These are phyloP conservation scores for Globisporangium okanoganense DNA, from an alignment of 352 stramenopile species.

Conservation along the genomic window DNA sequence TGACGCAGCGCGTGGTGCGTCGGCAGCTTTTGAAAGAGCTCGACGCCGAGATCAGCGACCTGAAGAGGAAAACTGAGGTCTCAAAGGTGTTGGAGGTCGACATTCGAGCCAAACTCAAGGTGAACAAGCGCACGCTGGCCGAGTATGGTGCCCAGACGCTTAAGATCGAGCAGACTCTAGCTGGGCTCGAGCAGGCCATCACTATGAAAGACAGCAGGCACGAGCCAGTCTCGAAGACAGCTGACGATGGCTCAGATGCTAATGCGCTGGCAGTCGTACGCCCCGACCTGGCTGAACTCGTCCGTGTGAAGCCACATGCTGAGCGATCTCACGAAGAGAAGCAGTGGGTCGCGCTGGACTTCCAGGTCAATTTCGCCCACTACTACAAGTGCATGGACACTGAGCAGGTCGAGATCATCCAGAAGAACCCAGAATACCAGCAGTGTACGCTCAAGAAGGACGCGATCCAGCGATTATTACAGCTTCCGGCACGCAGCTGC, in stretches of 20 bases:
- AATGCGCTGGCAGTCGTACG: background rate
- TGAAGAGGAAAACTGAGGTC: constrained; percentile 20
- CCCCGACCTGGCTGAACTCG: constrained; percentile 24
- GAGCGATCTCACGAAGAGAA: constrained; percentile 56
- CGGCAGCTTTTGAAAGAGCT: constrained; percentile 41
- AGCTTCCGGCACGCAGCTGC: constrained; percentile 53
- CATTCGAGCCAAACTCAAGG: constrained; percentile 13
- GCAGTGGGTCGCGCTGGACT: constrained; percentile 64
- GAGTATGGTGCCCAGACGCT: constrained; percentile 38
- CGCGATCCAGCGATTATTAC: constrained; percentile 45
- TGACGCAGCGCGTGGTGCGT: constrained; percentile 48
- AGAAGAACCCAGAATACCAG: constrained; percentile 51
- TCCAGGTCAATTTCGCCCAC: constrained; percentile 48
- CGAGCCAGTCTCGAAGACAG: background rate
- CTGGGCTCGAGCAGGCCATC: constrained; percentile 23
- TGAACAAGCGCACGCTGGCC: constrained; percentile 24
- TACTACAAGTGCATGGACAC: constrained; percentile 62
- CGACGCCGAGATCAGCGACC: constrained; percentile 26
- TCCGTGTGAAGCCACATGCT: constrained; percentile 46
- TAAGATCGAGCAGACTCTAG: constrained; percentile 32
- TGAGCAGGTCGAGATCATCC: constrained; percentile 57
- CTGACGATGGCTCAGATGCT: background rate
- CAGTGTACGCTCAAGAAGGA: constrained; percentile 34
- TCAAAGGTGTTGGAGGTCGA: constrained; percentile 5
- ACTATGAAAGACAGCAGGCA: constrained; percentile 9